Conservation (phyloP, 1,284 basidiomycete genomes). For the Trichosporon faecale region DNA sequence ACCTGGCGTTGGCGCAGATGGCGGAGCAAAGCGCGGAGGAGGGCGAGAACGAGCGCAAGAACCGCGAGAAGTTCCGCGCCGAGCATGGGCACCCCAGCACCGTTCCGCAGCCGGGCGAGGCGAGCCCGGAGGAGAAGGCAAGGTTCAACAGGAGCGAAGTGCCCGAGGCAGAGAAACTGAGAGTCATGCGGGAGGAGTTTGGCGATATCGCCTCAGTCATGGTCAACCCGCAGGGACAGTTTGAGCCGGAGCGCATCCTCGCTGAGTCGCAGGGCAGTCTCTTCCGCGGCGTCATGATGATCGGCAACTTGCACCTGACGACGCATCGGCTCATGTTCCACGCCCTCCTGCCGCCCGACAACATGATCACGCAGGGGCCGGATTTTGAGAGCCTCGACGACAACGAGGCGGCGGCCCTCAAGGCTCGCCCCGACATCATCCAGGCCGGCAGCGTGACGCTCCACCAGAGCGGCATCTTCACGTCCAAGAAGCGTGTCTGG, state of each 20-base stretch:
- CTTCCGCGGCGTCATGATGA: constrained; percentile 56
- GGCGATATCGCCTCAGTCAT: constrained; percentile 48
- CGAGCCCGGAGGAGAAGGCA: not conserved
- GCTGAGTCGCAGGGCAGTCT: constrained; percentile 58
- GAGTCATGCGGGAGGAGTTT: constrained; percentile 49
- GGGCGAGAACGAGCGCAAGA: not conserved
- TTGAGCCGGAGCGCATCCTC: constrained; percentile 58
- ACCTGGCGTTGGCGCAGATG: not conserved
- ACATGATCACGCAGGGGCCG: constrained; percentile 27
- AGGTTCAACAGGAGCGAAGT: constrained; percentile 25
- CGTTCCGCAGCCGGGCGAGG: not conserved
- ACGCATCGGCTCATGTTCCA: constrained; percentile 66
- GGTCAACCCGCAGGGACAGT: constrained; percentile 56
- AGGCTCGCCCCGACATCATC: constrained; percentile 47
- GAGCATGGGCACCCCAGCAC: not conserved
- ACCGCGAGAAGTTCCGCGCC: not conserved
- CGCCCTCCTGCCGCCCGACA: constrained; percentile 59
- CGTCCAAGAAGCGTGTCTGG: constrained; percentile 59
- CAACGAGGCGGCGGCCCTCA: constrained; percentile 16
- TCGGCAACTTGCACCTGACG: constrained; percentile 65
- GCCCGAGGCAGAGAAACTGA: constrained; percentile 44
- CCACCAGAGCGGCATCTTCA: constrained; percentile 54
- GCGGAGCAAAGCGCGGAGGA: constrained; percentile 2
- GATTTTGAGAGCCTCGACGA: constrained; percentile 28
- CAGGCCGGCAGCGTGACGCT: constrained; percentile 59